These are phyloP conservation scores for Takakia lepidozioides DNA, from an alignment of 225 moss, liverwort and hornwort species.

Conservation along the genomic window DNA sequence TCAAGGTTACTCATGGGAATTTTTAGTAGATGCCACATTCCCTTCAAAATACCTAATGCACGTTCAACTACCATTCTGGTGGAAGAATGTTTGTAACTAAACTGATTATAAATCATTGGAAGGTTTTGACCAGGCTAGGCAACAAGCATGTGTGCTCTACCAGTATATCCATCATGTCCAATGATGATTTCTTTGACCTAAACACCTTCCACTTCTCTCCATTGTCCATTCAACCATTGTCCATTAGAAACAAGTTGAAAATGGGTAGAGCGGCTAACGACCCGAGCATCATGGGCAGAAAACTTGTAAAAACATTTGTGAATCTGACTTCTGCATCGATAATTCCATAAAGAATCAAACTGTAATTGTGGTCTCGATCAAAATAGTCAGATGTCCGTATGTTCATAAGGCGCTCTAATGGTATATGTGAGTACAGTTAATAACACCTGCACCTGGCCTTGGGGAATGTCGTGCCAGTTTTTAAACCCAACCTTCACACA, in stretches of 20 bases:
- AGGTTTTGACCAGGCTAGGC: conserved; percentile 7
- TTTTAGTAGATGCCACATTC: background rate
- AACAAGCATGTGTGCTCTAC: conserved; percentile 13
- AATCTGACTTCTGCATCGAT: conserved; percentile 17
- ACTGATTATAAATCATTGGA: conserved; percentile 5
- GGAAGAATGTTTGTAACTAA: no score
- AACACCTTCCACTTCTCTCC: background rate
- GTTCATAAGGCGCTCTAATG: conserved; percentile 9
- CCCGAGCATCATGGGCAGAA: conserved; percentile 10
- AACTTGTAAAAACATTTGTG: conserved; percentile 17
- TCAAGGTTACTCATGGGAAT: background rate
- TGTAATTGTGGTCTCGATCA: conserved; percentile 15
- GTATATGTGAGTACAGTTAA: conserved; percentile 23
- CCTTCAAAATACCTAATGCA: background rate
- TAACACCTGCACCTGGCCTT: conserved; percentile 22
- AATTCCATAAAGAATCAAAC: conserved; percentile 22
- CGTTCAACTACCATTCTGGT: background rate
- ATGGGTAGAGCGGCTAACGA: conserved; percentile 9
- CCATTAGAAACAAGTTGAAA: background rate
- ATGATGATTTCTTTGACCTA: conserved; percentile 10
- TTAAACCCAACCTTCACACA: conserved; percentile 4
- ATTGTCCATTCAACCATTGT: conserved; percentile 5
- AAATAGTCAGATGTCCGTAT: conserved; percentile 9
- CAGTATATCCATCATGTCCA: conserved; percentile 18
- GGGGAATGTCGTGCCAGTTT: conserved; percentile 8